phyloP scores from a whole-genome alignment of 257 asterid genomes.

The Vinca minor region DNA sequence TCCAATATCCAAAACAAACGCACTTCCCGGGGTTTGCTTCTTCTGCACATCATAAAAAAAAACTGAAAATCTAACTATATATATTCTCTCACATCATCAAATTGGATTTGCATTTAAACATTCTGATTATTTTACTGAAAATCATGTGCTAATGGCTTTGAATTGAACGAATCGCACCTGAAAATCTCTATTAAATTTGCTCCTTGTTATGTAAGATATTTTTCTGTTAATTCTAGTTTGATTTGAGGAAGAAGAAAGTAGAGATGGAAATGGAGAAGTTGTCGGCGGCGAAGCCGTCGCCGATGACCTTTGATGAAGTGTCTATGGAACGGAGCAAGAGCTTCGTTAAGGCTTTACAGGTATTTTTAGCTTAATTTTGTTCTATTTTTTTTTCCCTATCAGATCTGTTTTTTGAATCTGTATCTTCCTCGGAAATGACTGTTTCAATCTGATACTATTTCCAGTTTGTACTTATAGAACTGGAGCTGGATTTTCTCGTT shows the following conservation, averaged over 20 bases:
- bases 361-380: slow-evolving; percentile 4
- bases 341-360: slow-evolving; percentile 88
- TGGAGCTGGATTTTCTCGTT: not conserved
- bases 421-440: not conserved
- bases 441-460: not conserved
- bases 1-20: slow-evolving; percentile 23
- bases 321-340: slow-evolving; percentile 76
- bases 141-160: not conserved
- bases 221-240: not conserved
- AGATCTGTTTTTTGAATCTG: slow-evolving; percentile 26
- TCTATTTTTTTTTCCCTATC: slow-evolving; percentile 11
- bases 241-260: not conserved
- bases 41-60: slow-evolving; percentile 18
- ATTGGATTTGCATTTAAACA: not conserved
- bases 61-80: slow-evolving; percentile 30
- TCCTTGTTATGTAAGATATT: not conserved
- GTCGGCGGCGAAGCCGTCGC: slow-evolving; percentile 25
- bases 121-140: not conserved
- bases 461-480: not conserved
- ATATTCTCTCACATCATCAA: not conserved
- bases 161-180: not conserved
- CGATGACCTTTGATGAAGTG: slow-evolving; percentile 58
- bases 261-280: slow-evolving; percentile 40
- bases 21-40: slow-evolving; percentile 58
- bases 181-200: not conserved